Base-by-base conservation (phyloP, 2,329 filamentous ascomycete species). In the Tolypocladium sp. region DNA sequence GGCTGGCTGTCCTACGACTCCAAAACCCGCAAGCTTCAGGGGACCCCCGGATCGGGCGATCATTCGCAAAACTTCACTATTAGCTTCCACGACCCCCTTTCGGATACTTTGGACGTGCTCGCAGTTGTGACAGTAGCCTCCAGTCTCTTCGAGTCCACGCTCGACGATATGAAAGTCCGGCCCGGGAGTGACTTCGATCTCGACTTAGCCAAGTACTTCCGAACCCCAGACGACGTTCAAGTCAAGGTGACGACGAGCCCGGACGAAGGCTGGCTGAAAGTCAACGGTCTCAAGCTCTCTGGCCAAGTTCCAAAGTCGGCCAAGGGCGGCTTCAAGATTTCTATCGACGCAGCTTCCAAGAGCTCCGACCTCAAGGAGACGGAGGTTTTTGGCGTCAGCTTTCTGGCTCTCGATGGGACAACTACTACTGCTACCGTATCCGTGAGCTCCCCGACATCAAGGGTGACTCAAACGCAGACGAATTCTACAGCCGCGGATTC, bases 1-100 rank as follows among this genome's bases (percentile, higher is more conserved):
- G 68, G 75, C 3, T 96, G 92, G 92, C 71, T 95, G 33, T 74
- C 75, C 0, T 82, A 94, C 57, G 79, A 94, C 66, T 74, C 79
- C 2, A 65, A 74, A 10, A 86, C 84, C 0, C 81, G 91, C 68
- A 75, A 74, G 1, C 72, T 96, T 8, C 79, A 74, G 38, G 92
- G 91, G 2, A 88, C 75, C 1, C 84, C 88, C 3, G 84, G 86
- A 0, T 67, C 76, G n/a, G 75, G 77, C 56, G 81, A 84, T 4
- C 76, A 77, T 55, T 82, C 85, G 4, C 77, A 81, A 35, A 88
- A 87, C 63, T 79, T 93, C 54, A 84, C 80, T 1, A 74, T 91
- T 41, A 79, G 75, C 15, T 85, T 85, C 12, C 78, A 73, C 15
- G 87, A 90, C 68, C 70, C 73, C 15, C 83, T 81, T 63, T 80